phyloP scores from a whole-genome alignment of 352 stramenopile species.

The Phytophthora sansomeana region DNA sequence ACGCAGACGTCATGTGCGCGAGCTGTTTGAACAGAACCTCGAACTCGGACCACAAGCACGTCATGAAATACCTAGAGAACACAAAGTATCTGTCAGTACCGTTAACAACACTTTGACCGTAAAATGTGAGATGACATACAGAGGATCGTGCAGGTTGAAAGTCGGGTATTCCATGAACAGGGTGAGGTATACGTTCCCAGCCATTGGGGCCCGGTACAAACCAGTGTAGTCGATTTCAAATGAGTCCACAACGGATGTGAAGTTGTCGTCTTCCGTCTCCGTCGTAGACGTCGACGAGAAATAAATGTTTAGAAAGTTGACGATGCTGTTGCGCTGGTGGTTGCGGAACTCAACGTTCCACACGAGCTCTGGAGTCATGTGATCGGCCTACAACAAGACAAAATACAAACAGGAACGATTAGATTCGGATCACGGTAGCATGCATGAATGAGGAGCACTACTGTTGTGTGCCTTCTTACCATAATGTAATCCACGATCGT shows the following conservation, averaged over 20 bases:
- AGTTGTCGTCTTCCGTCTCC: conserved; percentile 48
- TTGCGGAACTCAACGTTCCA: conserved; percentile 92
- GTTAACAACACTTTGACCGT: neutral
- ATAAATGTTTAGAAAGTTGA: conserved; percentile 81
- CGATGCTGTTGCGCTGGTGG: conserved; percentile 79
- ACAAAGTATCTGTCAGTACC: neutral
- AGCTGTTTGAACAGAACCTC: conserved; percentile 77
- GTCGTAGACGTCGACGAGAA: conserved; percentile 64
- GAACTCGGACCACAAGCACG: conserved; percentile 83
- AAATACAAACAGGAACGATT: conserved; percentile 2
- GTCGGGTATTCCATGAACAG: conserved; percentile 95
- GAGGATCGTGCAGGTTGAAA: conserved; percentile 92
- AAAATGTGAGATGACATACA: conserved; percentile 48
- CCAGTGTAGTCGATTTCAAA: conserved; percentile 81
- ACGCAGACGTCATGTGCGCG: conserved; percentile 65
- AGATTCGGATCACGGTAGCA: neutral
- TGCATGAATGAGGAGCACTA: neutral
- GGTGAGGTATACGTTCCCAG: conserved; percentile 92
- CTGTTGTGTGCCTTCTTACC: conserved; percentile 33
- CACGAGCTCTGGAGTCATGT: conserved; percentile 94
- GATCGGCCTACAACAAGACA: conserved; percentile 77
- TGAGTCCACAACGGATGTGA: conserved; percentile 53
- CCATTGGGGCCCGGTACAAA: conserved; percentile 73
- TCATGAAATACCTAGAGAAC: conserved; percentile 70
- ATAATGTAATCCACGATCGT: conserved; percentile 69